Evolutionary conservation across 768 basidiomycete species (phyloP).

Genomic region (Lactifluus rugatus): DNA sequence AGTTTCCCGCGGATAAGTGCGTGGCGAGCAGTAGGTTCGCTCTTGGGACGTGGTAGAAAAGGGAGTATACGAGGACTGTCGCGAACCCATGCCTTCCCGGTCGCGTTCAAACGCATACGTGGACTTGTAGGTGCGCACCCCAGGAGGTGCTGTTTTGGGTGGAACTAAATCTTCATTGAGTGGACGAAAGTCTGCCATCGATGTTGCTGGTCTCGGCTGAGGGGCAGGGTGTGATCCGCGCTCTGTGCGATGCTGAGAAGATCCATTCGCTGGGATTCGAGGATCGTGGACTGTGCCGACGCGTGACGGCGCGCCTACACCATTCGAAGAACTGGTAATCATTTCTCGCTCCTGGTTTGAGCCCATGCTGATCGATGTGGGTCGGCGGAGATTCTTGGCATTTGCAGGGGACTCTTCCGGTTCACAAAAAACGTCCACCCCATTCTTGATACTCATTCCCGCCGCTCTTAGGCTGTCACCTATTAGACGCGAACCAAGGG

Average conservation of each 20-base stretch:
- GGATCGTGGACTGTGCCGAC: conserved; percentile 6
- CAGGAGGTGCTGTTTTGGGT: conserved; percentile 32
- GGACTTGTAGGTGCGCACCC: conserved; percentile 34
- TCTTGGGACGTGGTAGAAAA: conserved; percentile 13
- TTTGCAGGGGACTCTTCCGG: not conserved
- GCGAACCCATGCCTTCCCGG: conserved; percentile 15
- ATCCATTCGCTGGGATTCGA: conserved; percentile 20
- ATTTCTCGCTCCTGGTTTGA: not conserved
- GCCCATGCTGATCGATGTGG: not conserved
- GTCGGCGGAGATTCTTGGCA: not conserved
- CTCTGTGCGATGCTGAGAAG: not conserved
- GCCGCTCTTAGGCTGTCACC: conserved; percentile 65
- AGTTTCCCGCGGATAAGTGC: conserved; percentile 5
- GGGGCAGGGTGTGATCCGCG: conserved; percentile 17
- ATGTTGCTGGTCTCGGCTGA: conserved; percentile 24
- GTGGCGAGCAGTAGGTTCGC: conserved; percentile 19
- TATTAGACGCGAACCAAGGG: conserved; percentile 49
- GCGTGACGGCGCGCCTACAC: conserved; percentile 4
- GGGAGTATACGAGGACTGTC: conserved; percentile 10
- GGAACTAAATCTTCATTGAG: conserved; percentile 22
- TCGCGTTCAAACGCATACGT: conserved; percentile 29
- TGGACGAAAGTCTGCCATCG: conserved; percentile 27
- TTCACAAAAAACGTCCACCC: conserved; percentile 30
- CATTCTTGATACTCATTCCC: conserved; percentile 39
- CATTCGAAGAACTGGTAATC: conserved; percentile 1